Base-by-base conservation (phyloP, 2,329 filamentous ascomycete species). In the Xylaria sp. region DNA sequence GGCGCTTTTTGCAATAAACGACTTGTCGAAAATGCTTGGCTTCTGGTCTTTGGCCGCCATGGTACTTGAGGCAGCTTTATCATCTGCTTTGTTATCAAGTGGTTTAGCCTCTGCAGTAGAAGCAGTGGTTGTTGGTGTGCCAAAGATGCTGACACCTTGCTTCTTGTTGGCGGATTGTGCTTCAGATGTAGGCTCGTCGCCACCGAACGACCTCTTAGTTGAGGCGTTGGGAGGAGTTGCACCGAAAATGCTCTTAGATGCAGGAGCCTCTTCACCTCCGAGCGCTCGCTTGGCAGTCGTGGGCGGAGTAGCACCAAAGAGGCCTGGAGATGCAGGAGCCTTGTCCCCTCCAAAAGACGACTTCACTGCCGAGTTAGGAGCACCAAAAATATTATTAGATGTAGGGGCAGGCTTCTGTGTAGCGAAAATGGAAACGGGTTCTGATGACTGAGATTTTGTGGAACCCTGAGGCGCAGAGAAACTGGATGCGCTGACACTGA, bases 361-460 rank as follows among this genome's bases (percentile, higher is more conserved):
- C 28, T 59, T 60, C 5, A 10, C 57, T 39, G 64, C 34, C 12
- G 66, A 25, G 10, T 15, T 51, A 54, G 66, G 9, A 34, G 56
- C 20, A 15, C 69, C 71, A 58, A 75, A 73, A 10, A 74, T 58
- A 18, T 67, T 72, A 3, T 70, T 48, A 28, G 74, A 48, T 52
- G 68, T 1, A 51, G 75, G 48, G 12, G 73, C 56, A 55, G 74
- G 56, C 57, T 74, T 74, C 20, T 66, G 72, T 25, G 66, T 23
- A 20, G 67, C 70, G 50, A 77, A 77, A 54, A 76, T 72, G 10
- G 76, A 76, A 52, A 44, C 69, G 23, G 74, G 13, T 66, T 69
- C 65, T 15, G 69, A 65, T 28, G 68, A 32, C 70, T 76, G 70
- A 61, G 74, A 20, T 52, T 75, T 75, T 13, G 74, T 62, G 23